Conservation (phyloP, 805 yeast genomes). For the Clavispora santaluciae region DNA sequence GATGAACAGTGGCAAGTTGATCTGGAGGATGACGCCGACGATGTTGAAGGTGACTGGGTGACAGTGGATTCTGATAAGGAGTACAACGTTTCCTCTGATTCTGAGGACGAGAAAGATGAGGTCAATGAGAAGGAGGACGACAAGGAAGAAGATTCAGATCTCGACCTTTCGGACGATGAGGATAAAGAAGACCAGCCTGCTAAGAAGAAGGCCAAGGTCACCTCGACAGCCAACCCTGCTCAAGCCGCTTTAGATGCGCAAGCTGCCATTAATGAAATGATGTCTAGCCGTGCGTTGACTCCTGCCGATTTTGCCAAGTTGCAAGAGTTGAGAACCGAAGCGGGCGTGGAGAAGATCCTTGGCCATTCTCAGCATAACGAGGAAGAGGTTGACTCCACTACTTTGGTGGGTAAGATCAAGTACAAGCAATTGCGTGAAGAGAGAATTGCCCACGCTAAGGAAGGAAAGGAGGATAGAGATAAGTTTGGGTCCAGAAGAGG, state of each 20-base stretch:
- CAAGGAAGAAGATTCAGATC: slow-evolving; percentile 32
- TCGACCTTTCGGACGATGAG: slow-evolving; percentile 29
- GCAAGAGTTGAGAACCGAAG: slow-evolving; percentile 78
- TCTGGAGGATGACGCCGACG: slow-evolving; percentile 45
- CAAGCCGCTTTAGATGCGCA: slow-evolving; percentile 14
- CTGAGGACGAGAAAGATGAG: slow-evolving; percentile 39
- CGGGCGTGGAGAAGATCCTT: slow-evolving; percentile 78
- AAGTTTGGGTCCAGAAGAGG: slow-evolving; percentile 87
- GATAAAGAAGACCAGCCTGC: slow-evolving; percentile 27
- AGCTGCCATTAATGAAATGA: slow-evolving; percentile 46
- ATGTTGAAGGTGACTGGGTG: slow-evolving; percentile 90
- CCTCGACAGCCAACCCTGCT: slow-evolving; percentile 19
- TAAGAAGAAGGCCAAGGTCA: slow-evolving; percentile 26
- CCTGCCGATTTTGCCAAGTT: slow-evolving; percentile 98
- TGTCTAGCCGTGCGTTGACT: slow-evolving; percentile 76
- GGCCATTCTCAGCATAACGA: slow-evolving; percentile 61
- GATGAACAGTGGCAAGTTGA: slow-evolving; percentile 58
- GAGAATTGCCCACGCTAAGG: slow-evolving; percentile 77
- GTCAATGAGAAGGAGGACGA: slow-evolving; percentile 42
- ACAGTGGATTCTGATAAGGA: slow-evolving; percentile 80
- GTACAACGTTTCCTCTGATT: slow-evolving; percentile 45
- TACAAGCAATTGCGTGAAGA: slow-evolving; percentile 88
- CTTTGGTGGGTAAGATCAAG: slow-evolving; percentile 72
- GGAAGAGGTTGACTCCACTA: slow-evolving; percentile 76
- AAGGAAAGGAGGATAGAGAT: slow-evolving; percentile 91